phyloP scores from a whole-genome alignment of 805 yeast genomes.

The Metschnikowia aberdeeniae region DNA sequence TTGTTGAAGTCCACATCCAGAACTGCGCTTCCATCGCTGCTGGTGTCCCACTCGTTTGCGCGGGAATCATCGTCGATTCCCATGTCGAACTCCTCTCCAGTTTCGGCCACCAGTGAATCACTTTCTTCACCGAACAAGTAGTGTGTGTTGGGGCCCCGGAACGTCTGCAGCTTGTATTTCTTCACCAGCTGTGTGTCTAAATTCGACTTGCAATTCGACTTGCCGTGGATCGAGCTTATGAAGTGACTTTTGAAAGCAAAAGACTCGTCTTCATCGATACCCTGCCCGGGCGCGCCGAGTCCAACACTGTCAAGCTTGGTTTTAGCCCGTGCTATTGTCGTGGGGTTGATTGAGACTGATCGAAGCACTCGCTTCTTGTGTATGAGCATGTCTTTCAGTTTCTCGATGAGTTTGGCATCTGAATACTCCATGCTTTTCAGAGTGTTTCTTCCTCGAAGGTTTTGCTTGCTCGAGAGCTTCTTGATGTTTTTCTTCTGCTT shows the following conservation, averaged over 20 bases:
- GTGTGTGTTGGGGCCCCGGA: slow-evolving; percentile 11
- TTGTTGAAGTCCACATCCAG: slow-evolving; percentile 20
- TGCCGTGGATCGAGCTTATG: slow-evolving; percentile 9
- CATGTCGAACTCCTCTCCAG: slow-evolving; percentile 8
- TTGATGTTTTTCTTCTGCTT: slow-evolving; percentile 42
- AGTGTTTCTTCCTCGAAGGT: slow-evolving; percentile 20
- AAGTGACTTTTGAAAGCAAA: slow-evolving; percentile 18
- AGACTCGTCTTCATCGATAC: slow-evolving; percentile 14
- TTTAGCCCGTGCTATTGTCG: slow-evolving; percentile 2
- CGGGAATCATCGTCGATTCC: slow-evolving; percentile 11
- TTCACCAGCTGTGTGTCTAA: slow-evolving; percentile 21
- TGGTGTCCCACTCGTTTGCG: slow-evolving; percentile 18
- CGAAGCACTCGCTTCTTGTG: slow-evolving; percentile 41
- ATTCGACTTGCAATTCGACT: slow-evolving; percentile 2
- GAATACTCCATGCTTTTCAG: slow-evolving; percentile 39
- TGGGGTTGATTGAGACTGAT: slow-evolving; percentile 31
- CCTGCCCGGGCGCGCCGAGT: slow-evolving; percentile 5
- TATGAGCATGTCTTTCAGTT: slow-evolving; percentile 43
- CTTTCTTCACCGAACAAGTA: slow-evolving; percentile 8
- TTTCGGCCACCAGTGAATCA: slow-evolving; percentile 9
- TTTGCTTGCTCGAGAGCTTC: slow-evolving; percentile 36
- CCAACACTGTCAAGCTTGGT: slow-evolving; percentile 12
- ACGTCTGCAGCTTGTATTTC: slow-evolving; percentile 37
- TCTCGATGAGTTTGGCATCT: slow-evolving; percentile 49
- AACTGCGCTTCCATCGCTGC: slow-evolving; percentile 9